Evolutionary conservation across 1,284 basidiomycete species (phyloP), one percentile per base, ranked within the genome.

Genomic region (Pascua guehoae): DNA sequence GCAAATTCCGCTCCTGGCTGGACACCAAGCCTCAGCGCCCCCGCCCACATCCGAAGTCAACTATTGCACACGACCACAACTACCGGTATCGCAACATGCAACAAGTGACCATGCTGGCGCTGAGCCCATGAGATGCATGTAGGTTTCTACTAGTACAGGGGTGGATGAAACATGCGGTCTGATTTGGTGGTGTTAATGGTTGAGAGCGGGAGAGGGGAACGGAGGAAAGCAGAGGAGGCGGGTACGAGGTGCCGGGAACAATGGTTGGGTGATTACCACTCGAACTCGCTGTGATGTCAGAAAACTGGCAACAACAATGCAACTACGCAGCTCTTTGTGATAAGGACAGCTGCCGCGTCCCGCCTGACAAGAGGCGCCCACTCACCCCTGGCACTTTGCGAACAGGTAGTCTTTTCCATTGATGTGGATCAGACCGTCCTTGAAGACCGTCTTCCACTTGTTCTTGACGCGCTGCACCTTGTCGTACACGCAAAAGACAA

Each of bases 371-470:
- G 17, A 32, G 4, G 24, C 24, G 8, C 38, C 41, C 0, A 71
- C 76, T 68, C 56, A 75, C 76, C 76, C 76, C 44, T 68, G 94
- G 79, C 95, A 98, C 76, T 97, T 96, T 57, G 89, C 85, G 74
- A 99, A 99, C 36, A 98, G 83, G 78, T 98, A 99, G 72, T 99
- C 96, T 67, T 89, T 89, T 32, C 95, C 94, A 66, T 97, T 95
- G 65, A 98, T 86, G 69, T 94, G 91, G 56, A 98, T 91, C 85
- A 98, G 92, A 14, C 96, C 96, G 69, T 98, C 96, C 79, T 96
- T 96, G 60, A 99, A 84, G n/a, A 93, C 88, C 60, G 94, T 96
- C 82, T 98, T 98, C 96, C 96, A 99, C 81, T 98, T 99, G 82
- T 98, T 98, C 80, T 98, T 98, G 37, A 98, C 94, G 17, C 96